phyloP scores from a whole-genome alignment of 257 asterid species.

The Nicotiana benthamiana region DNA sequence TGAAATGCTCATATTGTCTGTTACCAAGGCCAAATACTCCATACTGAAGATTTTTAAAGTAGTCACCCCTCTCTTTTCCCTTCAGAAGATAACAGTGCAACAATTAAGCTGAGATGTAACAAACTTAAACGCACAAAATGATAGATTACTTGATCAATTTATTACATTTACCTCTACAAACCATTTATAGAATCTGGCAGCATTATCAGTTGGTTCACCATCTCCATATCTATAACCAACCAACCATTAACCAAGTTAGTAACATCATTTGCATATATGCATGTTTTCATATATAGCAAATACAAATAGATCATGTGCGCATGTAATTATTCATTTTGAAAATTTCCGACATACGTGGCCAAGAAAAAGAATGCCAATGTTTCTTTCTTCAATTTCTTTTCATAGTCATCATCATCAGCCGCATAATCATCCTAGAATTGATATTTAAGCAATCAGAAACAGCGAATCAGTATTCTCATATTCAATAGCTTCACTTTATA shows the following conservation, averaged over 20 bases:
- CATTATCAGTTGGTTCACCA: slow-evolving; percentile 99
- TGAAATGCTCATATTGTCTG: slow-evolving; percentile 98
- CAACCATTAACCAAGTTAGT: slow-evolving; percentile 39
- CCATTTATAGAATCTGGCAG: slow-evolving; percentile 97
- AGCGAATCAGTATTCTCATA: slow-evolving; percentile 2
- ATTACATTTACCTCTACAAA: slow-evolving; percentile 61
- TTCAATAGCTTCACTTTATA: neutral
- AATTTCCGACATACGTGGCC: slow-evolving; percentile 68
- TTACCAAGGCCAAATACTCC: slow-evolving; percentile 98
- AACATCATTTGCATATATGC: slow-evolving; percentile 1
- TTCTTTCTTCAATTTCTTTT: slow-evolving; percentile 86
- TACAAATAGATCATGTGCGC: neutral
- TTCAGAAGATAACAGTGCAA: slow-evolving; percentile 18
- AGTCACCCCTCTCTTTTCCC: slow-evolving; percentile 76
- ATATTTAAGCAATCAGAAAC: slow-evolving; percentile 10
- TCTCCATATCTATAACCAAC: slow-evolving; percentile 83
- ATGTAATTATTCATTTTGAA: neutral
- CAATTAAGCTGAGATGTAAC: slow-evolving; percentile 14
- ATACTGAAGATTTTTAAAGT: slow-evolving; percentile 69
- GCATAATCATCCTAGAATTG: slow-evolving; percentile 86
- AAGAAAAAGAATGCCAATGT: slow-evolving; percentile 67
- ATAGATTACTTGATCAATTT: neutral
- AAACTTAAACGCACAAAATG: neutral
- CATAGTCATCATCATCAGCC: slow-evolving; percentile 89
- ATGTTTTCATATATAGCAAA: neutral